phyloP scores from a whole-genome alignment of 108 stramenopile genomes.

The Conticribra weissflogii region DNA sequence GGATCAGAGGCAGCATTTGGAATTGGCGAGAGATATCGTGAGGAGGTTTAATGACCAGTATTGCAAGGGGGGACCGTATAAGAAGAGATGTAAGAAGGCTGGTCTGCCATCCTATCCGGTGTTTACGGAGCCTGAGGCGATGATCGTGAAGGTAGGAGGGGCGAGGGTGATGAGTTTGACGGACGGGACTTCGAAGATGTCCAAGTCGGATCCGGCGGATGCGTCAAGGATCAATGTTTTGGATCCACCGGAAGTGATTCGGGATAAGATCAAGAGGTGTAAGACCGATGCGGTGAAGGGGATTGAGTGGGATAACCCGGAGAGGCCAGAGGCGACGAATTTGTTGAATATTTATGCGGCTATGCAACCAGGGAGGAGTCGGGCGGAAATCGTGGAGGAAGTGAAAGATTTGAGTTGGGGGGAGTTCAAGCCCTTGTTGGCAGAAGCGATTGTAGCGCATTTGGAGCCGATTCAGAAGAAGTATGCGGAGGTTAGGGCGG shows the following conservation, averaged over 20 bases:
- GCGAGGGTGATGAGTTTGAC: constrained; percentile 98
- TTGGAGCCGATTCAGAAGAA: constrained; percentile 93
- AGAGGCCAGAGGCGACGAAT: constrained; percentile 97
- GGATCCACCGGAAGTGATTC: constrained; percentile 92
- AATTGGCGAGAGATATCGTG: constrained; percentile 97
- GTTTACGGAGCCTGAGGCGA: constrained; percentile 93
- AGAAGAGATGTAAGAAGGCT: constrained; percentile 85
- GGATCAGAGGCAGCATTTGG: constrained; percentile 98
- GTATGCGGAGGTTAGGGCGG: constrained; percentile 89
- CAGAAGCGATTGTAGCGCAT: constrained; percentile 93
- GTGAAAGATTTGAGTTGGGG: constrained; percentile 93
- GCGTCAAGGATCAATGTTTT: constrained; percentile 94
- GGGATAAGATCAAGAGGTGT: constrained; percentile 93
- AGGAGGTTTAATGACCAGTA: constrained; percentile 94
- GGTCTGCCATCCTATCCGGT: constrained; percentile 81
- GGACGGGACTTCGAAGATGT: constrained; percentile 98
- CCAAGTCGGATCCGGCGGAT: constrained; percentile 93
- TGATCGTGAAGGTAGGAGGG: constrained; percentile 93
- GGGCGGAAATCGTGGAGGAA: constrained; percentile 83
- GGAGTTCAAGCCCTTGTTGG: constrained; percentile 94
- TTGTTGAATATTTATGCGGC: constrained; percentile 94
- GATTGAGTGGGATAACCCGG: constrained; percentile 96
- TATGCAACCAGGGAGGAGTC: constrained; percentile 77
- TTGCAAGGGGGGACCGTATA: constrained; percentile 87
- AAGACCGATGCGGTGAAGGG: constrained; percentile 92